Base-by-base conservation (phyloP, 768 basidiomycete species). In the Nidularia pulvinata region DNA sequence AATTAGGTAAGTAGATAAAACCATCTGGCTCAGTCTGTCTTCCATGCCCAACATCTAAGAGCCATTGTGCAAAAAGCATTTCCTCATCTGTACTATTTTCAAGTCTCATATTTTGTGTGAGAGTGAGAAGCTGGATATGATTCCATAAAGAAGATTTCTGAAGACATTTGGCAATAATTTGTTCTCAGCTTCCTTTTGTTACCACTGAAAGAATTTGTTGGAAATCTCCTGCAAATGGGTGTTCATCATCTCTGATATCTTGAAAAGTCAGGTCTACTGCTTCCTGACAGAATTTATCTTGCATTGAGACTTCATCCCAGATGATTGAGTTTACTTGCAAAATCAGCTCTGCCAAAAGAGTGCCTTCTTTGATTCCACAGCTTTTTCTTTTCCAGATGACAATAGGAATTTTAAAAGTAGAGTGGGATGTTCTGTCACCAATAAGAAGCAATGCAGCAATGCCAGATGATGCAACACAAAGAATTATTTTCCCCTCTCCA, bases 401-500 rank as follows among this genome's bases (percentile, higher is more conserved):
- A 33, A 81, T 67, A 1, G 79, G 80, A 43, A 80, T 78, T 52
- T 77, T 75, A 65, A 82, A 82, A 6, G 56, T 59, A 0, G 76
- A 80, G 55, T 83, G 77, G 0, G 77, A 67, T 19, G 81, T 83
- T 1, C 69, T 60, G 1, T 79, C 80, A 44, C 75, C 72, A 6
- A 49, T 54, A 0, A 81, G 60, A 0, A 83, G 64, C 9, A n/a
- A n/a, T n/a, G n/a, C 65, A 7, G 80, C 74, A 51, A 82, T 75
- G 0, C 79, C 78, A 35, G 79, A 79, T 1, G 80, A 82, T 9
- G 79, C 75, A 13, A 78, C 75, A 72, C 74, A 79, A 2, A 83
- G 64, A 1, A 75, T 67, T 61, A 80, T 69, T 25, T 58, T 30
- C 0, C 65, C 64, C 10, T 61, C 45, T 6, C 56, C 55, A 9